These are phyloP conservation scores for Naematelia aurantialba DNA, from an alignment of 768 basidiomycete species.

Conservation along the genomic window DNA sequence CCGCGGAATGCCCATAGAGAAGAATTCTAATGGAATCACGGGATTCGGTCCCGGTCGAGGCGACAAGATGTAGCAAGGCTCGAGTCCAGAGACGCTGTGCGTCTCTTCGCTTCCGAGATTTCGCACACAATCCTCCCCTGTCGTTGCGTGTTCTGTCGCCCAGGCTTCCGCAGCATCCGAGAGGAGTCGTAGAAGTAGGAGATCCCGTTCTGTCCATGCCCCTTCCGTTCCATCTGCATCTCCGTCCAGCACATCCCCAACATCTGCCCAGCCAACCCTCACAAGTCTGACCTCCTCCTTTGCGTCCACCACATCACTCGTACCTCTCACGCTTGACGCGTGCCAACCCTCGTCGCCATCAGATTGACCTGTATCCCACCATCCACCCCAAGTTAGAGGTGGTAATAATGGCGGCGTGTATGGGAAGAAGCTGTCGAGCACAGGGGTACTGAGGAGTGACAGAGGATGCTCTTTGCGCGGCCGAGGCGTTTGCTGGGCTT, in stretches of 20 bases:
- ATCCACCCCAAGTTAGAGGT: slow-evolving; percentile 26
- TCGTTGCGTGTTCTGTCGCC: slow-evolving; percentile 13
- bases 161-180: slow-evolving; percentile 29
- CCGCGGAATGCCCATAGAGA: not conserved
- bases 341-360: slow-evolving; percentile 17
- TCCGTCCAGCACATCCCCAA: slow-evolving; percentile 36
- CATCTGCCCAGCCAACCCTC: slow-evolving; percentile 38
- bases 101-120: slow-evolving; percentile 3
- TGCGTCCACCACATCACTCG: not conserved
- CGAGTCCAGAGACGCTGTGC: not conserved
- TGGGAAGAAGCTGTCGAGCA: slow-evolving; percentile 48
- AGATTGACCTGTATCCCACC: slow-evolving; percentile 32
- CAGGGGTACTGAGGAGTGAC: slow-evolving; percentile 41
- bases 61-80: slow-evolving; percentile 23
- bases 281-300: slow-evolving; percentile 30
- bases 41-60: slow-evolving; percentile 2
- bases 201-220: slow-evolving; percentile 27
- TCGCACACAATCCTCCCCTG: slow-evolving; percentile 21
- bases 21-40: not conserved
- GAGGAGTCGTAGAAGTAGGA: slow-evolving; percentile 17
- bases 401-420: slow-evolving; percentile 47
- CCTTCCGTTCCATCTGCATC: slow-evolving; percentile 8
- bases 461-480: slow-evolving; percentile 37
- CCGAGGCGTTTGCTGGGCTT: slow-evolving; percentile 6
- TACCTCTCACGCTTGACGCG: slow-evolving; percentile 5